Conservation (phyloP, 163 green algal genomes). For the Prototheca wickerhamii region DNA sequence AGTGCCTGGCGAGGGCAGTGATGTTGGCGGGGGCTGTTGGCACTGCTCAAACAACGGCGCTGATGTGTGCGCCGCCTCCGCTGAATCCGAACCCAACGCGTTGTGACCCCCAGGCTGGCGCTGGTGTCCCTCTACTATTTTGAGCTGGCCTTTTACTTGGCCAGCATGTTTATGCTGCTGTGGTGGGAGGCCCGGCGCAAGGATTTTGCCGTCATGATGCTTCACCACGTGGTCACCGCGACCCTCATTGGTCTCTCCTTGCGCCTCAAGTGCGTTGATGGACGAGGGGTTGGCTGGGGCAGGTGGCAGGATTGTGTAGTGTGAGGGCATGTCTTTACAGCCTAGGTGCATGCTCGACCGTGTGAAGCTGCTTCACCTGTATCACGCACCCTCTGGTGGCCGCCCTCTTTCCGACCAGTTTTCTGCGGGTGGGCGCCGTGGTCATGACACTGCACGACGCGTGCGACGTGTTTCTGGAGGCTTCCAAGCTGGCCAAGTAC, state of each 20-base stretch:
- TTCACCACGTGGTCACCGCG: conserved; percentile 65
- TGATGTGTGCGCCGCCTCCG: too few relatives aligned
- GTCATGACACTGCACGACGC: conserved; percentile 74
- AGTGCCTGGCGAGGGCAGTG: too few relatives aligned
- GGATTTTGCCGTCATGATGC: conserved; percentile 72
- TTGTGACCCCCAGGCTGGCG: not conserved
- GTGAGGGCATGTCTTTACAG: too few relatives aligned
- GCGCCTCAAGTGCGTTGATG: not conserved
- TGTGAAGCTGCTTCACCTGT: not conserved
- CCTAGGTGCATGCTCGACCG: not conserved
- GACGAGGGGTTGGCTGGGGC: too few relatives aligned
- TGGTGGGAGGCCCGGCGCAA: conserved; percentile 61
- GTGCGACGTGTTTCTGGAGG: conserved; percentile 71
- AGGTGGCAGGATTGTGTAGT: too few relatives aligned
- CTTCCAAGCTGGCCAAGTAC: conserved; percentile 68
- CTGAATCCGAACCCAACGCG: too few relatives aligned
- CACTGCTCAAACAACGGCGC: too few relatives aligned
- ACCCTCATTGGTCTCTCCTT: conserved; percentile 41
- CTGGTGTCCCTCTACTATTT: conserved; percentile 30
- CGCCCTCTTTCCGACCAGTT: conserved; percentile 37
- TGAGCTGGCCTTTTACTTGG: conserved; percentile 52
- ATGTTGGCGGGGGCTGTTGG: too few relatives aligned
- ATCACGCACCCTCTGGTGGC: not conserved
- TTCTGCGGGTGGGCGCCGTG: conserved; percentile 53
- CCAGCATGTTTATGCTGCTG: conserved; percentile 48